Conservation (phyloP, 768 basidiomycete species). For the Hypholoma fasciculare region DNA sequence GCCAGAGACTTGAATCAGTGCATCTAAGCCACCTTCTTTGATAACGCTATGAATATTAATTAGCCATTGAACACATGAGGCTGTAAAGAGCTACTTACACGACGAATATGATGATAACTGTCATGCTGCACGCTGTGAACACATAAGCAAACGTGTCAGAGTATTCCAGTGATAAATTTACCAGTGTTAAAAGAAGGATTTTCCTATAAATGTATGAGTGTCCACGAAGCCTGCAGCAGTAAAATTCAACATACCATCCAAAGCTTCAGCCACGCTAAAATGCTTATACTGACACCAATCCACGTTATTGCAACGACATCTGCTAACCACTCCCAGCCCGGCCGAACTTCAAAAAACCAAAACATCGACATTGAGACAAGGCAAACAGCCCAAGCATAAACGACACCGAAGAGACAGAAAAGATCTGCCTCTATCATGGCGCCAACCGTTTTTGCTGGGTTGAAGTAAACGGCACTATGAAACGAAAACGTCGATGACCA, state of each 20-base stretch:
- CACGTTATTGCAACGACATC: constrained; percentile 75
- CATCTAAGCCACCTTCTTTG: constrained; percentile 83
- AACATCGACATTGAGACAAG: constrained; percentile 77
- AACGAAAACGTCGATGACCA: neutral
- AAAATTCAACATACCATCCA: constrained; percentile 57
- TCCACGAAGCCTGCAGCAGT: neutral
- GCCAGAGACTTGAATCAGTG: constrained; percentile 70
- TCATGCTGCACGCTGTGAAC: constrained; percentile 77
- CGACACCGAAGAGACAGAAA: constrained; percentile 69
- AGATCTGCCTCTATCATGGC: constrained; percentile 91
- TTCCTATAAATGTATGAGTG: constrained; percentile 27
- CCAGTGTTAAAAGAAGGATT: constrained; percentile 92
- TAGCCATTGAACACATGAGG: constrained; percentile 3
- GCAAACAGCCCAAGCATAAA: constrained; percentile 74
- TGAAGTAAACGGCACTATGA: constrained; percentile 78
- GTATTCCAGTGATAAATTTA: constrained; percentile 24
- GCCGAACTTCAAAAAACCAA: constrained; percentile 72
- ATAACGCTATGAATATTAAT: constrained; percentile 58
- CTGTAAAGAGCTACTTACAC: constrained; percentile 48
- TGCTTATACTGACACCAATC: constrained; percentile 82
- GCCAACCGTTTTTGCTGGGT: constrained; percentile 91
- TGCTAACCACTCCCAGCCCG: constrained; percentile 73
- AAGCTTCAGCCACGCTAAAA: constrained; percentile 88
- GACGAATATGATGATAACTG: constrained; percentile 77
- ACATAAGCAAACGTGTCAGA: neutral